Evolutionary conservation across 2,329 filamentous ascomycete genomes (phyloP).

Genomic region (Mycosphaerelloides madeirae): DNA sequence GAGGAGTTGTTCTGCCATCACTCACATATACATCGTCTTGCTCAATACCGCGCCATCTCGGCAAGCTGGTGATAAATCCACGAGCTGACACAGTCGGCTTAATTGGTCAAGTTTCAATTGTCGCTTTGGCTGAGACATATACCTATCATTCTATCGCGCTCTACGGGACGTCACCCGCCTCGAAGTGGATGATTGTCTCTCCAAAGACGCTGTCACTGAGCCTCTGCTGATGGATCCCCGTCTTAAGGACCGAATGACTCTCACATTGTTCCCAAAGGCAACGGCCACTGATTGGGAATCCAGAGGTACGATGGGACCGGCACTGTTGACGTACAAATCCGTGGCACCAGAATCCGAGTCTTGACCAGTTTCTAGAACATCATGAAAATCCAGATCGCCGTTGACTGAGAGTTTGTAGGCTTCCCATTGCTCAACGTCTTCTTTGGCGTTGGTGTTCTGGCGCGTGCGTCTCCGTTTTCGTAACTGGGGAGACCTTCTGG

Average conservation of each 20-base stretch:
- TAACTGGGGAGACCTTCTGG: too few species aligned
- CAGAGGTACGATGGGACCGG: slow-evolving; percentile 61
- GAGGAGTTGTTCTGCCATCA: too few species aligned
- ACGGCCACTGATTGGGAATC: slow-evolving; percentile 64
- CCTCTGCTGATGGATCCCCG: slow-evolving; percentile 10
- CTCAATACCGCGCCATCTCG: too few species aligned
- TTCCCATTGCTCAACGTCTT: slow-evolving; percentile 45
- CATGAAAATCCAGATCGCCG: slow-evolving; percentile 40
- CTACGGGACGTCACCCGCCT: slow-evolving; percentile 2
- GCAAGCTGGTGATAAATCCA: too few species aligned
- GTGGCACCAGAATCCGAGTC: slow-evolving; percentile 35
- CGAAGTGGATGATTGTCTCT: slow-evolving; percentile 10
- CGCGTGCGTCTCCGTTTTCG: slow-evolving; percentile 13
- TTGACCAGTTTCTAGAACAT: slow-evolving; percentile 29
- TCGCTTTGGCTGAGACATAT: not conserved
- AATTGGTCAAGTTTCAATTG: not conserved
- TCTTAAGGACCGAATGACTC: slow-evolving; percentile 49
- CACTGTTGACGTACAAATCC: slow-evolving; percentile 58
- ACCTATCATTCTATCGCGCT: not conserved
- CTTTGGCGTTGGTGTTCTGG: slow-evolving; percentile 10
- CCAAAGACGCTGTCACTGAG: slow-evolving; percentile 9
- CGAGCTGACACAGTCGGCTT: too few species aligned
- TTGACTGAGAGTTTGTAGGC: slow-evolving; percentile 48
- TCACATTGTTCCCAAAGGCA: slow-evolving; percentile 67
- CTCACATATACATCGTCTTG: too few species aligned